Evolutionary conservation across 2,329 filamentous ascomycete genomes (phyloP).

Genomic region (Aspergillus japonicus): DNA sequence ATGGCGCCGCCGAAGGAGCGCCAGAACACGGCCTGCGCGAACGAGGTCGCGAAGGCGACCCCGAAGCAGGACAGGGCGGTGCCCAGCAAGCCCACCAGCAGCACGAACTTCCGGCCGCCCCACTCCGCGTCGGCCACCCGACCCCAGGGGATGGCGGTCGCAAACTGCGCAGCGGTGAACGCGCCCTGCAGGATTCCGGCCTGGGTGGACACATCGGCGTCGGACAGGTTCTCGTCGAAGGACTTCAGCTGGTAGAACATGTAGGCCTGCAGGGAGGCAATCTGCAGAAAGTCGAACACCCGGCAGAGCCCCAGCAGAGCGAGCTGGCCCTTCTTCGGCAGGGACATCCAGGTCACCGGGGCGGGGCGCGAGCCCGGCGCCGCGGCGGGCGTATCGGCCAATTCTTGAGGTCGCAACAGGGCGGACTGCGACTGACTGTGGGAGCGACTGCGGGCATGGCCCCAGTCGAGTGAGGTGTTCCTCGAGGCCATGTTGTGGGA

Average conservation of each 20-base stretch:
- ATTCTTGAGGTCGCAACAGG: conserved; percentile 20
- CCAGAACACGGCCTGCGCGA: conserved; percentile 64
- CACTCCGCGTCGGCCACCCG: conserved; percentile 62
- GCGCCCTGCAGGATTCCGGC: conserved; percentile 73
- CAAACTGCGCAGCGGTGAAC: conserved; percentile 76
- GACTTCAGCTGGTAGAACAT: conserved; percentile 83
- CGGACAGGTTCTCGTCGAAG: conserved; percentile 59
- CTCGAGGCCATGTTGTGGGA: conserved; percentile 25
- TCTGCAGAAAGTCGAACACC: conserved; percentile 43
- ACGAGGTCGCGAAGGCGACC: conserved; percentile 66
- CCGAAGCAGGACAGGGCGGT: conserved; percentile 65
- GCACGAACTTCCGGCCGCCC: conserved; percentile 71
- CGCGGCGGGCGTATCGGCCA: conserved; percentile 9
- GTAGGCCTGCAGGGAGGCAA: conserved; percentile 56
- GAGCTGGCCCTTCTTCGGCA: conserved; percentile 40
- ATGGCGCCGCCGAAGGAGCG: conserved; percentile 65
- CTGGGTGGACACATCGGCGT: conserved; percentile 67
- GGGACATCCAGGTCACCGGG: conserved; percentile 42
- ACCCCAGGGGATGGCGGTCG: conserved; percentile 80
- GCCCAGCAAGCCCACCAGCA: conserved; percentile 72
- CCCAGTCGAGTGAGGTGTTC: conserved; percentile 34
- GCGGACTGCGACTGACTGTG: conserved; percentile 27
- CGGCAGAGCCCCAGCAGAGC: conserved; percentile 38
- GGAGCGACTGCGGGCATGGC: conserved; percentile 32
- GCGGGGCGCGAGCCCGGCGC: conserved; percentile 19